Evolutionary conservation across 2,329 filamentous ascomycete species (phyloP), one percentile per base, ranked within the genome.

Genomic region (Coniochaeta ligniaria): DNA sequence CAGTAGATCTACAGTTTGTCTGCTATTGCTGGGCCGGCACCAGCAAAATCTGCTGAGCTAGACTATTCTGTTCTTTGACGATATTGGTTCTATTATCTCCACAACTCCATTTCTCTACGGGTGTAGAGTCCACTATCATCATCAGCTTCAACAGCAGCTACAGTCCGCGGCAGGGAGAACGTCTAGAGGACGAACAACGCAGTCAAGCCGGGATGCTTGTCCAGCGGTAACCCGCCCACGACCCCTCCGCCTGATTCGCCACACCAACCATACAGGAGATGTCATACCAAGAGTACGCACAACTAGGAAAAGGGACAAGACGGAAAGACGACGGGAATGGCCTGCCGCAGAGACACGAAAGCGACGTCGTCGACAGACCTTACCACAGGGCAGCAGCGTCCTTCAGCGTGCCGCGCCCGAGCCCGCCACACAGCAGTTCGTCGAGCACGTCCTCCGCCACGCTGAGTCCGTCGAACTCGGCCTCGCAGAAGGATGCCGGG

Each of bases 201-300:
- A 4, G 38, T n/a, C 38, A 41, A 9, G 16, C 28, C 26, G 22
- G 26, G 47, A 52, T 52, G 47, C 22, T 28, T 22, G 8, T 7
- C 6, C 47, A 17, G 47, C 26, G 22, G 16, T 31, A 24, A 52
- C 47, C 24, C 5, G 24, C 12, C 43, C 26, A 17, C 50, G 33
- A 55, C 16, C 50, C n/a, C 2, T 9, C n/a, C n/a, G 17, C 54
- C n/a, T 36, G 14, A 4, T 12, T 56, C 24, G 22, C 43, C 22
- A 47, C 52, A 31, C n/a, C 6, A n/a, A 16, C n/a, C 8, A 36
- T 12, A 36, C 31, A 24, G 11, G 33, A 56, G n/a, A 67, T 67
- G 66, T 67, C 64, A 14, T 67, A 67, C 45, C 64, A 66, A 41
- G 64, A 67, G 24, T 67, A 66, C 59, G 61, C 66, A 47, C 62